Conservation (phyloP, 2,329 filamentous ascomycete species). For the Didymella arachidicola region DNA sequence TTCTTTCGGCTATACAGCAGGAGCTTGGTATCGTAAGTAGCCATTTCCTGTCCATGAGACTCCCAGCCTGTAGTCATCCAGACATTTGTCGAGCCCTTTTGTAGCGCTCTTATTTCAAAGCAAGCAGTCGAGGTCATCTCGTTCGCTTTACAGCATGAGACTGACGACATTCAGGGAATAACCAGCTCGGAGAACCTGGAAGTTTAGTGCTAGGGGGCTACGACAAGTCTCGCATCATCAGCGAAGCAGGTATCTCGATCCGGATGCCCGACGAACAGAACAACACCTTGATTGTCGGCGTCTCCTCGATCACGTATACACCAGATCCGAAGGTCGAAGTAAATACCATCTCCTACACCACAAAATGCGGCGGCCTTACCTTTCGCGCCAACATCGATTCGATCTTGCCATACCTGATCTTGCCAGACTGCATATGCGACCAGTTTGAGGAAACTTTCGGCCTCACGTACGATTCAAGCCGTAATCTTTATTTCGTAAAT, state of each 20-base stretch:
- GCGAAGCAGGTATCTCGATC: slow-evolving; percentile 26
- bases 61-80: too few relatives aligned
- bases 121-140: too few relatives aligned
- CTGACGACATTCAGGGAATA: slow-evolving; percentile 39
- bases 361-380: too few relatives aligned
- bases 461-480: slow-evolving; percentile 43
- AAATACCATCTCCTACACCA: not conserved
- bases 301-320: slow-evolving; percentile 36
- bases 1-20: too few relatives aligned
- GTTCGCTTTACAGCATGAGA: too few relatives aligned
- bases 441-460: slow-evolving; percentile 47
- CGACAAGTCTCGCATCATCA: slow-evolving; percentile 44
- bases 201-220: slow-evolving; percentile 54
- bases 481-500: slow-evolving; percentile 46
- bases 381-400: slow-evolving; percentile 48
- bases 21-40: too few relatives aligned
- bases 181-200: slow-evolving; percentile 31
- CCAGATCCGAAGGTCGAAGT: slow-evolving; percentile 26
- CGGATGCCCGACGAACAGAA: slow-evolving; percentile 11
- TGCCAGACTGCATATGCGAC: slow-evolving; percentile 48
- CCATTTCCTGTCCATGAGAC: too few relatives aligned
- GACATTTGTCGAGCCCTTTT: too few relatives aligned
- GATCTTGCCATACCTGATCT: slow-evolving; percentile 45
- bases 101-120: too few relatives aligned
- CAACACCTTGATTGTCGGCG: slow-evolving; percentile 15